Evolutionary conservation across 2,329 filamentous ascomycete species (phyloP).

Genomic region (Ophiostoma pallidulum): DNA sequence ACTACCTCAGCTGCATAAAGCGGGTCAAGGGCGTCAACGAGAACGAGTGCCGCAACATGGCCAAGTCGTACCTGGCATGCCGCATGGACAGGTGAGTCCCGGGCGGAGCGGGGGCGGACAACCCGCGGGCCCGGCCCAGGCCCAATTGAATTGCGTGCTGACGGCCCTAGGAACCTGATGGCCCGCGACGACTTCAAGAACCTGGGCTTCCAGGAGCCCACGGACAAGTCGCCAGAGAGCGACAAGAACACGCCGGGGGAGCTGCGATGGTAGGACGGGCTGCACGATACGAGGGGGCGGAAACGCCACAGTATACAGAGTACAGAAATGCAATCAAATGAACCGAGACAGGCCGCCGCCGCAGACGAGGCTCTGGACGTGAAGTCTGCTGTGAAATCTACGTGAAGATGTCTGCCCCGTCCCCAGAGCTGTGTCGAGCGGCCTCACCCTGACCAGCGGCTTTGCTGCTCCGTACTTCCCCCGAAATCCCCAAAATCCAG

Average conservation of each 20-base stretch:
- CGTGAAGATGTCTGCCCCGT: too few species aligned
- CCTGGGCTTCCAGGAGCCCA: conserved; percentile 59
- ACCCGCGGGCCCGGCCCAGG: too few species aligned
- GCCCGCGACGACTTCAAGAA: conserved; percentile 92
- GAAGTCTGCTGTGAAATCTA: too few species aligned
- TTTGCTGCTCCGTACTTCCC: too few species aligned
- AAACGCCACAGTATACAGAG: neutral
- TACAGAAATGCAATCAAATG: neutral
- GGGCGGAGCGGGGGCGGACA: too few species aligned
- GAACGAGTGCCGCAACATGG: conserved; percentile 71
- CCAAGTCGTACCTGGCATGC: conserved; percentile 82
- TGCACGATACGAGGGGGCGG: neutral
- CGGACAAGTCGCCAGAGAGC: conserved; percentile 23
- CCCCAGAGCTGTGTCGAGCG: too few species aligned
- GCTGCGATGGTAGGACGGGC: conserved; percentile 24
- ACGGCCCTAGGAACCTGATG: conserved; percentile 72
- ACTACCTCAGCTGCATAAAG: conserved; percentile 82
- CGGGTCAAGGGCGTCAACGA: conserved; percentile 76
- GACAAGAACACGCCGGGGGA: conserved; percentile 22
- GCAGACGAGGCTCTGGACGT: neutral
- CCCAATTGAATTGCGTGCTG: too few species aligned
- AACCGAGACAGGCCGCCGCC: neutral
- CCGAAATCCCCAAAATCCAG: too few species aligned
- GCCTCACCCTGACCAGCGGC: too few species aligned
- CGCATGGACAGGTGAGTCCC: conserved; percentile 74